These are phyloP conservation scores for Triticum timopheevii DNA, from an alignment of 176 grass and related monocot species.

Conservation along the genomic window DNA sequence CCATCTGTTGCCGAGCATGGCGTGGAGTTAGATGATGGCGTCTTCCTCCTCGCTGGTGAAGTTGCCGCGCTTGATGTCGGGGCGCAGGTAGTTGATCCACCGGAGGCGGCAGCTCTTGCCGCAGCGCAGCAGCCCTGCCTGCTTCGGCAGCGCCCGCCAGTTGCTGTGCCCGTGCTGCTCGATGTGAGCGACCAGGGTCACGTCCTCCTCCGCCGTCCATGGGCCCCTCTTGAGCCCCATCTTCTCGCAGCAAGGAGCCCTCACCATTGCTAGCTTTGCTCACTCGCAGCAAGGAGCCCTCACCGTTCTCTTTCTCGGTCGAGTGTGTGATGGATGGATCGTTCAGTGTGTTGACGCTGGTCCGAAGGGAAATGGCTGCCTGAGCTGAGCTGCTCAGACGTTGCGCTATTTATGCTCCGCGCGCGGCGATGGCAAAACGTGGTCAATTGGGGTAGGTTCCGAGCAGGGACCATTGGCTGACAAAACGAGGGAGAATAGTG, in stretches of 20 bases:
- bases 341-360: background rate
- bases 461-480: background rate
- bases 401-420: slow-evolving; percentile 29
- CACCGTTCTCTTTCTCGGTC: background rate
- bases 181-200: slow-evolving; percentile 54
- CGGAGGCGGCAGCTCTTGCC: slow-evolving; percentile 90
- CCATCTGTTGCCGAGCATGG: slow-evolving; percentile 3
- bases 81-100: slow-evolving; percentile 83
- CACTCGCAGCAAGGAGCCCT: background rate
- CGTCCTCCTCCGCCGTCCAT: slow-evolving; percentile 74
- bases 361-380: background rate
- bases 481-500: background rate
- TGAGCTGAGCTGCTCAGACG: background rate
- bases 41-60: slow-evolving; percentile 78
- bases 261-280: slow-evolving; percentile 43
- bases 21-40: slow-evolving; percentile 64
- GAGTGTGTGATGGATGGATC: background rate
- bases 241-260: slow-evolving; percentile 81
- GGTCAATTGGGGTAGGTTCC: slow-evolving; percentile 32
- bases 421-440: background rate
- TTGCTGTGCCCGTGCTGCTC: slow-evolving; percentile 70
- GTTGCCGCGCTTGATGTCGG: slow-evolving; percentile 80
- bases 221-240: slow-evolving; percentile 70
- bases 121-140: slow-evolving; percentile 69
- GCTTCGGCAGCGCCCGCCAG: slow-evolving; percentile 80